phyloP scores from a whole-genome alignment of 2,329 filamentous ascomycete genomes.

The Ophiocordyceps robertsii region DNA sequence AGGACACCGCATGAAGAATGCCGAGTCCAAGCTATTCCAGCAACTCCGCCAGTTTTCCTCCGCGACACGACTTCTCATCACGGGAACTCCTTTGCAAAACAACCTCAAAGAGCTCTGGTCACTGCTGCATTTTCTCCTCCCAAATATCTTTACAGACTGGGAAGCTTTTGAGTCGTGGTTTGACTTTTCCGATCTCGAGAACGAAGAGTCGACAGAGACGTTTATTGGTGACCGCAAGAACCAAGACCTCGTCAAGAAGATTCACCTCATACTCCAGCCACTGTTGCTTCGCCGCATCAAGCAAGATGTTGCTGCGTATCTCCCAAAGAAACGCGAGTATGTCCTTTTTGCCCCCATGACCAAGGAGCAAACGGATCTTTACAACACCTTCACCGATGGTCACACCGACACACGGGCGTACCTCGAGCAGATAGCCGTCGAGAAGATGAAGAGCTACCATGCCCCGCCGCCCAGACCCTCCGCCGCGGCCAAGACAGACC shows the following conservation, averaged over 20 bases:
- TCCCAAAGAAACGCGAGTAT: conserved; percentile 97
- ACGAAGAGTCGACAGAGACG: conserved; percentile 65
- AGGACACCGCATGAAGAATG: conserved; percentile 93
- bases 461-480: conserved; percentile 6
- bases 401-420: conserved; percentile 55
- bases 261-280: conserved; percentile 87
- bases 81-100: conserved; percentile 89
- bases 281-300: conserved; percentile 82
- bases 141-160: conserved; percentile 84
- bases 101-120: conserved; percentile 95
- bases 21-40: conserved; percentile 82
- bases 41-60: conserved; percentile 82
- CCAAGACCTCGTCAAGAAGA: conserved; percentile 47
- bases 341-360: conserved; percentile 90
- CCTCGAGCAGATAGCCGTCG: conserved; percentile 65
- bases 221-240: conserved; percentile 64
- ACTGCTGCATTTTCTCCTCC: conserved; percentile 81
- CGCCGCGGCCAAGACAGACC: conserved; percentile 6
- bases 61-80: conserved; percentile 82
- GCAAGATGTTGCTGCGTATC: conserved; percentile 75
- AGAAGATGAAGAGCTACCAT: conserved; percentile 37
- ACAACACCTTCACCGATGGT: conserved; percentile 50
- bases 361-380: conserved; percentile 79
- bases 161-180: conserved; percentile 95
- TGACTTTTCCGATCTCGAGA: conserved; percentile 83